These are phyloP conservation scores for Yarrowia sp. DNA, from an alignment of 805 yeast species.

Conservation along the genomic window DNA sequence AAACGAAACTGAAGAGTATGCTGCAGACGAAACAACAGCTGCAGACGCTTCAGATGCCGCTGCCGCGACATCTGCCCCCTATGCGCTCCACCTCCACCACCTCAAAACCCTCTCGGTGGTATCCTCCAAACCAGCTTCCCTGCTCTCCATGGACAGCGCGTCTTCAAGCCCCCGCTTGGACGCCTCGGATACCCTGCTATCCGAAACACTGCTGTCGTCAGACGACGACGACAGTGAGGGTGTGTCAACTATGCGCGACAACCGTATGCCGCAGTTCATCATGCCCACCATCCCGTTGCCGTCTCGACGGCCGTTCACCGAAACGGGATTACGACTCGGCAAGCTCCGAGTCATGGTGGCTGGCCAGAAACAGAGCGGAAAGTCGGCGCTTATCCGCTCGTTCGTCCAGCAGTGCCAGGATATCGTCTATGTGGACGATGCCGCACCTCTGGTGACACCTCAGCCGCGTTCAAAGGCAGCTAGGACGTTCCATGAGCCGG, in stretches of 20 bases:
- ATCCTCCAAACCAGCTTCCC: slow-evolving; percentile 1
- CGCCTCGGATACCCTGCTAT: not conserved
- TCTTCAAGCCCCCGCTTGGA: slow-evolving; percentile 1
- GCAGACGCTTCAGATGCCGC: not conserved
- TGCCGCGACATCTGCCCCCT: not conserved
- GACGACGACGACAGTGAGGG: slow-evolving; percentile 29
- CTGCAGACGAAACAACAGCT: not conserved
- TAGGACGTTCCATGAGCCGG: not conserved
- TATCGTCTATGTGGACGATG: slow-evolving; percentile 33
- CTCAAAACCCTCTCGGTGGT: not conserved
- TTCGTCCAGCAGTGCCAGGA: slow-evolving; percentile 60
- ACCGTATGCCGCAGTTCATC: slow-evolving; percentile 30
- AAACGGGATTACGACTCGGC: slow-evolving; percentile 33
- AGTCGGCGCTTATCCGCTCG: slow-evolving; percentile 79
- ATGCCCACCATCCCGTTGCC: slow-evolving; percentile 35
- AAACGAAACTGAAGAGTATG: not conserved
- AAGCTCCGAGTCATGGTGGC: slow-evolving; percentile 54
- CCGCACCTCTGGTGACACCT: slow-evolving; percentile 6
- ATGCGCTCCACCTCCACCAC: not conserved
- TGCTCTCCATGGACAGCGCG: slow-evolving; percentile 1
- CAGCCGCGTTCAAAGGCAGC: slow-evolving; percentile 11
- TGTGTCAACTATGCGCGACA: not conserved
- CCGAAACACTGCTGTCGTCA: slow-evolving; percentile 11
- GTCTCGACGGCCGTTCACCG: slow-evolving; percentile 32
- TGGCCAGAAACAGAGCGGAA: slow-evolving; percentile 87